phyloP scores from a whole-genome alignment of 2,329 filamentous ascomycete genomes.

The Colletotrichum tropicale region DNA sequence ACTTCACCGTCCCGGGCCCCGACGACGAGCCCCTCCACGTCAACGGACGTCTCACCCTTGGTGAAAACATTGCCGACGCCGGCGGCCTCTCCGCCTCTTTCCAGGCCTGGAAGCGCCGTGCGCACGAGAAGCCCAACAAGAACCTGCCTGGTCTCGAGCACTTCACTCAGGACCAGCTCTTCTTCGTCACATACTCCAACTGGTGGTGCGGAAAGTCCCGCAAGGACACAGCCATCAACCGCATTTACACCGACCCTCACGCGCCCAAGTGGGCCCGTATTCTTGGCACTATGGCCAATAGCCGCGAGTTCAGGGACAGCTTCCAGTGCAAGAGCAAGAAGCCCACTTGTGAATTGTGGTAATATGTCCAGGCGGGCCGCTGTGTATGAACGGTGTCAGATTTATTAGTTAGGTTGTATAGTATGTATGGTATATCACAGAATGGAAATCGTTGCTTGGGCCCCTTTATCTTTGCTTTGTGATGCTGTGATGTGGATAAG shows the following conservation, averaged over 20 bases:
- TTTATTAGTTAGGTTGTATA: neutral
- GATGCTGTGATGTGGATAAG: neutral
- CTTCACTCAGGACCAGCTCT: slow-evolving; percentile 72
- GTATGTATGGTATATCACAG: neutral
- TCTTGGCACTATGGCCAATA: slow-evolving; percentile 69
- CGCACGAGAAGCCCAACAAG: slow-evolving; percentile 53
- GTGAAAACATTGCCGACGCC: slow-evolving; percentile 75
- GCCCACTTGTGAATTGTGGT: slow-evolving; percentile 22
- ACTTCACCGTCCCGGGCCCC: slow-evolving; percentile 62
- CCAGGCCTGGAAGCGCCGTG: slow-evolving; percentile 67
- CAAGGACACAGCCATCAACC: slow-evolving; percentile 59
- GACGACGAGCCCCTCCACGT: slow-evolving; percentile 63
- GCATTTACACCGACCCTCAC: slow-evolving; percentile 69
- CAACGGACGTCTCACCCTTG: slow-evolving; percentile 67
- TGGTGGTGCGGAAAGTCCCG: slow-evolving; percentile 71
- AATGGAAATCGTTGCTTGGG: neutral
- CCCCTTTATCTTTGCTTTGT: neutral
- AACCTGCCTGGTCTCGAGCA: slow-evolving; percentile 63
- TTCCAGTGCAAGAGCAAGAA: slow-evolving; percentile 68
- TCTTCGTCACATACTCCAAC: slow-evolving; percentile 69
- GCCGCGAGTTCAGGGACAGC: slow-evolving; percentile 68
- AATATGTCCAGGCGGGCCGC: neutral
- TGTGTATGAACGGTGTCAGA: neutral
- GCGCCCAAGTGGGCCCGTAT: slow-evolving; percentile 67
- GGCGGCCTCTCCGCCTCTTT: slow-evolving; percentile 69